phyloP scores from a whole-genome alignment of 1,139 yeast genomes.

The Candida mesenterica region DNA sequence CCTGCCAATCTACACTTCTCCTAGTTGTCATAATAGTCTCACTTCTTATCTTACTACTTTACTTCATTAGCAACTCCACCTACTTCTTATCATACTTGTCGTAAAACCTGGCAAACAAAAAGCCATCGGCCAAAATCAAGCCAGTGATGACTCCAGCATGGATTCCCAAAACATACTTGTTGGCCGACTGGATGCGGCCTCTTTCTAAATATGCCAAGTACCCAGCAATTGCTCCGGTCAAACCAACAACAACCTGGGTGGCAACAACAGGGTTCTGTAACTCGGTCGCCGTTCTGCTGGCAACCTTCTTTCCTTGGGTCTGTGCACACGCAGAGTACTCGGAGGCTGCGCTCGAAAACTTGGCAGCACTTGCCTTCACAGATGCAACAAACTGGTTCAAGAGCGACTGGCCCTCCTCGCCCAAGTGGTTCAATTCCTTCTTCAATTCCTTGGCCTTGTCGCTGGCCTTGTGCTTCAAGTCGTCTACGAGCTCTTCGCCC shows the following conservation, averaged over 20 bases:
- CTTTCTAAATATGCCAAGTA: slow-evolving; percentile 54
- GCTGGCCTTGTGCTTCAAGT: slow-evolving; percentile 3
- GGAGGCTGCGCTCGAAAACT: slow-evolving; percentile 10
- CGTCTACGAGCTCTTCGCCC: slow-evolving; percentile 3
- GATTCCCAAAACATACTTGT: slow-evolving; percentile 48
- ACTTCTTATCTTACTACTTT: too few species aligned
- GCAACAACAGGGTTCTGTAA: slow-evolving; percentile 64
- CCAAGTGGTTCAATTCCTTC: slow-evolving; percentile 27
- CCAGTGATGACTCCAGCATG: slow-evolving; percentile 57
- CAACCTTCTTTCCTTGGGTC: slow-evolving; percentile 1
- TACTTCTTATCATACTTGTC: slow-evolving; percentile 42
- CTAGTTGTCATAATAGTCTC: too few species aligned
- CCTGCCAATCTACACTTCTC: too few species aligned
- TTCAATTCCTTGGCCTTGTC: slow-evolving; percentile 7
- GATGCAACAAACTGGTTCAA: slow-evolving; percentile 17
- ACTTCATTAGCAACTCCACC: too few species aligned
- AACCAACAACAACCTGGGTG: slow-evolving; percentile 50
- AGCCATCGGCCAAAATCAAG: slow-evolving; percentile 53
- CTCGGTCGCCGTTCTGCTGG: slow-evolving; percentile 23
- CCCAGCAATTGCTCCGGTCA: slow-evolving; percentile 50
- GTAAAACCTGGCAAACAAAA: slow-evolving; percentile 52
- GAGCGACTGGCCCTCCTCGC: slow-evolving; percentile 24
- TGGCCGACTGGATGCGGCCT: slow-evolving; percentile 45
- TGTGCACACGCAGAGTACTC: slow-evolving; percentile 1
- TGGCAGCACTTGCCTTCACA: slow-evolving; percentile 9